Evolutionary conservation across 495 filamentous ascomycete species (phyloP), one percentile per base, ranked within the genome.

Genomic region (Trypethelium eluteriae): DNA sequence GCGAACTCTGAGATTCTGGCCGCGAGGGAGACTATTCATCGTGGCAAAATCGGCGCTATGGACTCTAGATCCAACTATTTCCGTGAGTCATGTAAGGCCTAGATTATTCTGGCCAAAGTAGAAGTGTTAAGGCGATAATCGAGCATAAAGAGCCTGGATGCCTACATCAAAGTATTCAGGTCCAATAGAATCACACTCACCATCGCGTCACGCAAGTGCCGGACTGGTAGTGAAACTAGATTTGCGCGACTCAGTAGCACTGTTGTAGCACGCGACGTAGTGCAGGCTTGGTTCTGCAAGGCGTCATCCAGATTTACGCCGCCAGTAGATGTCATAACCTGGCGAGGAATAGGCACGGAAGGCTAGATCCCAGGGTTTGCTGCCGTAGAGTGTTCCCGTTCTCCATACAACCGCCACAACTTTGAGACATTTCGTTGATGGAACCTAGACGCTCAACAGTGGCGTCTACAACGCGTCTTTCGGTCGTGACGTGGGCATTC

Each of bases 271-370:
- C 32, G 7, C 12, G 5, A 53, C 12, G 49, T 5, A 12, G 9
- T 18, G 25, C 5, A 18, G 49, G 10, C 7, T 14, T 53, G 49
- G 25, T 16, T 14, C 12, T 46, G 12, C 49, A 36, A 59, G 32
- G 53, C 53, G 14, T 3, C 53, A 32, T 34, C 53, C 36, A 59
- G 53, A 59, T 36, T 59, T 59, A 32, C 53, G 53, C 25, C 53
- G 36, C 5, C n/a, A 5, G n/a, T 53, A 5, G 10, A 16, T 5
- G 14, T 18, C 14, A 18, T 53, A 18, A 53, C 12, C n/a, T 18
- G 12, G 25, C 25, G 25, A 25, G 25, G 25, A 25, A 25, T 25
- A 25, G 25, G 25, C 25, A 25, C 25, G 25, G 25, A 25, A 25
- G 25, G 25, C 25, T 25, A 25, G 25, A 25, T 25, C 25, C 25